These are phyloP conservation scores for Calonectria pseudoreteaudii DNA, from an alignment of 2,329 filamentous ascomycete genomes.

Conservation along the genomic window DNA sequence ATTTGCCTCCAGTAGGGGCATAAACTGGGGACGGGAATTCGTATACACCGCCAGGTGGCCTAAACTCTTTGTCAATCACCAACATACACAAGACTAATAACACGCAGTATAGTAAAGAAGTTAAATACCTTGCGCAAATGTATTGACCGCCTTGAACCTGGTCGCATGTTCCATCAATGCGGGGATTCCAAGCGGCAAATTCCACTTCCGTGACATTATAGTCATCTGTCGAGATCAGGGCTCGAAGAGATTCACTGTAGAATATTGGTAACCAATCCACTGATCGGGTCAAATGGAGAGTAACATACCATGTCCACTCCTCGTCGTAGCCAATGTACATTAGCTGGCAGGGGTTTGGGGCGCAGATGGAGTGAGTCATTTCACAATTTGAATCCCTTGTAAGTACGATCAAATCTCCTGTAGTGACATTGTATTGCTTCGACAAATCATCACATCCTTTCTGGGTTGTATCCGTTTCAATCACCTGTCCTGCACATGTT, in stretches of 20 bases:
- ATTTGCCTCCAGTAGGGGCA: background rate
- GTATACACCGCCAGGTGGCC: background rate
- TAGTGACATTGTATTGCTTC: too few relatives aligned
- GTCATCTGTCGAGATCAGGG: background rate
- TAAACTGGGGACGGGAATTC: background rate
- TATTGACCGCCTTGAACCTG: background rate
- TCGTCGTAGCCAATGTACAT: too few relatives aligned
- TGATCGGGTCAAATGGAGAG: too few relatives aligned
- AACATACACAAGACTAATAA: background rate
- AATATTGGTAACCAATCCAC: too few relatives aligned
- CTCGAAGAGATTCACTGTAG: background rate
- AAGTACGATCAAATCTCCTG: too few relatives aligned
- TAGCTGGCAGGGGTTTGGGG: too few relatives aligned
- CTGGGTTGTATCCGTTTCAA: too few relatives aligned
- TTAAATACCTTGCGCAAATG: background rate
- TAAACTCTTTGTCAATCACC: background rate
- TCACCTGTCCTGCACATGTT: too few relatives aligned
- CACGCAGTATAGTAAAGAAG: background rate
- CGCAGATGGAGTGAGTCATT: too few relatives aligned
- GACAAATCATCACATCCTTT: too few relatives aligned
- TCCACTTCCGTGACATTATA: background rate
- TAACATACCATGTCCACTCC: too few relatives aligned
- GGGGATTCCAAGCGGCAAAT: background rate
- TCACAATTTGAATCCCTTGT: too few relatives aligned
- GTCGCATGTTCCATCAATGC: background rate